These are phyloP conservation scores for Inonotus obliquus DNA, from an alignment of 1,284 basidiomycete species.

Conservation along the genomic window DNA sequence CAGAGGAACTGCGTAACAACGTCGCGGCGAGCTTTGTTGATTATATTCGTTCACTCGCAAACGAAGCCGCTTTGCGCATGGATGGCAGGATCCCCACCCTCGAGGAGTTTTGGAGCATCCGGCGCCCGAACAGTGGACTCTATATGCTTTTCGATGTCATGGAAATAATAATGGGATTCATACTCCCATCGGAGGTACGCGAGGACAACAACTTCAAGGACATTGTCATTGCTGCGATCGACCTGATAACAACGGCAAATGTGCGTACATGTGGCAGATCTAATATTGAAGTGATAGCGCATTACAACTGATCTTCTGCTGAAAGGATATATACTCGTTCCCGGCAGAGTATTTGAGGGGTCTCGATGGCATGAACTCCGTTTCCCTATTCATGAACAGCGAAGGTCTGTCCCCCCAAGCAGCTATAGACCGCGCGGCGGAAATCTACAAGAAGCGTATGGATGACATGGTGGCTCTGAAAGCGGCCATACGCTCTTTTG, in stretches of 20 bases:
- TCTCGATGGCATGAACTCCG: constrained; percentile 54
- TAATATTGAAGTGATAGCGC: background rate
- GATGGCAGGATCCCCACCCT: constrained; percentile 29
- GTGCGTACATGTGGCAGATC: constrained; percentile 25
- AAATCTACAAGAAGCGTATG: constrained; percentile 39
- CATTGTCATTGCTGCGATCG: constrained; percentile 34
- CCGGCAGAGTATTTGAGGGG: constrained; percentile 58
- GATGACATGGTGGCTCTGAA: constrained; percentile 45
- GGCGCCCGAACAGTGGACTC: constrained; percentile 37
- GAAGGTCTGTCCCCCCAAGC: constrained; percentile 47
- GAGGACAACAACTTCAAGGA: constrained; percentile 31
- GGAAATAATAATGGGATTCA: constrained; percentile 34
- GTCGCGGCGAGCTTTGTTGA: constrained; percentile 32
- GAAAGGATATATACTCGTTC: constrained; percentile 40
- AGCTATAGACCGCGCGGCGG: constrained; percentile 48
- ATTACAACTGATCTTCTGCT: background rate
- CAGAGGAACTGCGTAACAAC: constrained; percentile 20
- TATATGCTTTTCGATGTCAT: constrained; percentile 37
- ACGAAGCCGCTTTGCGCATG: constrained; percentile 34
- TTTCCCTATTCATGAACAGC: constrained; percentile 60
- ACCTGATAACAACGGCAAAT: constrained; percentile 41
- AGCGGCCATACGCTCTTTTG: constrained; percentile 28
- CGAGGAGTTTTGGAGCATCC: constrained; percentile 30
- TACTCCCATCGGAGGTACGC: constrained; percentile 37
- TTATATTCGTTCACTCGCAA: constrained; percentile 33